phyloP scores from a whole-genome alignment of 2,329 filamentous ascomycete species.

The Cercospora beticola region DNA sequence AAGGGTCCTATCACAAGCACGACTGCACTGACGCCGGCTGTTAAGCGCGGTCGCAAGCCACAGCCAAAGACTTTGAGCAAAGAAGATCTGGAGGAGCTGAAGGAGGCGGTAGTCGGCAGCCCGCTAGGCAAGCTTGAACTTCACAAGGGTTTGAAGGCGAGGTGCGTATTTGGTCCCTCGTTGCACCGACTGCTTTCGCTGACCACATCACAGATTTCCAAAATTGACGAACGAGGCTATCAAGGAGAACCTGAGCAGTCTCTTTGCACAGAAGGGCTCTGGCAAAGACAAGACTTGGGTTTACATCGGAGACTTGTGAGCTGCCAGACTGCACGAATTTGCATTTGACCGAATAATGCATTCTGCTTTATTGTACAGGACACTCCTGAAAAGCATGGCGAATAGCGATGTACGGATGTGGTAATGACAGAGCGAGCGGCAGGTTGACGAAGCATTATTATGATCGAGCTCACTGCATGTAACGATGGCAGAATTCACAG shows the following conservation, averaged over 20 bases:
- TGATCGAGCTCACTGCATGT: background rate
- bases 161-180: conserved; percentile 43
- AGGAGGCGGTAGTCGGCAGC: conserved; percentile 65
- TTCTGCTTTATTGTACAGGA: background rate
- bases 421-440: background rate
- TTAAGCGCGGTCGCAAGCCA: conserved; percentile 38
- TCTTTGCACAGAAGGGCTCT: conserved; percentile 63
- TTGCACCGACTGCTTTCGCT: conserved; percentile 5
- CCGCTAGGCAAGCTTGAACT: conserved; percentile 73
- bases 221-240: conserved; percentile 69
- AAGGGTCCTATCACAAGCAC: conserved; percentile 38
- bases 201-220: conserved; percentile 55
- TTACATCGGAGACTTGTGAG: conserved; percentile 30
- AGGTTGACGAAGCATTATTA: background rate
- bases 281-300: conserved; percentile 67
- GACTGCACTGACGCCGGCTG: conserved; percentile 30
- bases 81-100: conserved; percentile 67
- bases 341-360: background rate
- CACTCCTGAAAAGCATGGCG: background rate
- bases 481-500: background rate
- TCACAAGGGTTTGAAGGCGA: conserved; percentile 71
- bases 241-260: conserved; percentile 65
- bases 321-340: background rate
- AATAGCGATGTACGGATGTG: background rate
- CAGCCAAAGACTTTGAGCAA: conserved; percentile 52